Conservation (phyloP, 2,329 filamentous ascomycete genomes). For the Hypomyces rosellus region DNA sequence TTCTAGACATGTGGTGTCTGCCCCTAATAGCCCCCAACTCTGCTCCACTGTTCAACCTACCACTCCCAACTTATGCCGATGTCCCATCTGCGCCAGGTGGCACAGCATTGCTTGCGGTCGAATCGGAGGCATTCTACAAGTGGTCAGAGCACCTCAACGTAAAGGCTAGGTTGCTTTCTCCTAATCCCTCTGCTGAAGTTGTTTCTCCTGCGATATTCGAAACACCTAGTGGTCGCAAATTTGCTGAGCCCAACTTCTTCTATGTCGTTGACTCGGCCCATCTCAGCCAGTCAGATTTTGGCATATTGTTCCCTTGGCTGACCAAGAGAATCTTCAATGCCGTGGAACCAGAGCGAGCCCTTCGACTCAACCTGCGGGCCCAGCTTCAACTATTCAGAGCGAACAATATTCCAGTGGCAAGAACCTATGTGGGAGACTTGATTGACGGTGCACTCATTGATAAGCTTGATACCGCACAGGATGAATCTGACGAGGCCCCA, state of each 20-base stretch:
- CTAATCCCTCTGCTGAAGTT: slow-evolving; percentile 39
- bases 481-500: slow-evolving; percentile 6
- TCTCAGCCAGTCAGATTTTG: slow-evolving; percentile 78
- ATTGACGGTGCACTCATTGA: slow-evolving; percentile 39
- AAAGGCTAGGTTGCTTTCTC: slow-evolving; percentile 60
- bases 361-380: slow-evolving; percentile 54
- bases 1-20: slow-evolving; percentile 78
- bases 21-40: slow-evolving; percentile 60
- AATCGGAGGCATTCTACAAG: slow-evolving; percentile 71
- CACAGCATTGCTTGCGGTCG: slow-evolving; percentile 59
- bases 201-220: slow-evolving; percentile 38
- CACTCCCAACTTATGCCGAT: slow-evolving; percentile 61
- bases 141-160: slow-evolving; percentile 68
- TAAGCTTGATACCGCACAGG: slow-evolving; percentile 25
- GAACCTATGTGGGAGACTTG: slow-evolving; percentile 44
- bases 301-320: slow-evolving; percentile 70
- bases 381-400: slow-evolving; percentile 49
- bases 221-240: slow-evolving; percentile 34
- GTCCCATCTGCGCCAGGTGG: slow-evolving; percentile 46
- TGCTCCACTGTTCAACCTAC: slow-evolving; percentile 60
- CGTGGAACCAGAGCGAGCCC: slow-evolving; percentile 50
- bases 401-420: slow-evolving; percentile 42
- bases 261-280: slow-evolving; percentile 71
- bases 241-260: slow-evolving; percentile 60
- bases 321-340: slow-evolving; percentile 52